phyloP scores from a whole-genome alignment of 2,329 filamentous ascomycete species.

The Epichloe gansuensis region DNA sequence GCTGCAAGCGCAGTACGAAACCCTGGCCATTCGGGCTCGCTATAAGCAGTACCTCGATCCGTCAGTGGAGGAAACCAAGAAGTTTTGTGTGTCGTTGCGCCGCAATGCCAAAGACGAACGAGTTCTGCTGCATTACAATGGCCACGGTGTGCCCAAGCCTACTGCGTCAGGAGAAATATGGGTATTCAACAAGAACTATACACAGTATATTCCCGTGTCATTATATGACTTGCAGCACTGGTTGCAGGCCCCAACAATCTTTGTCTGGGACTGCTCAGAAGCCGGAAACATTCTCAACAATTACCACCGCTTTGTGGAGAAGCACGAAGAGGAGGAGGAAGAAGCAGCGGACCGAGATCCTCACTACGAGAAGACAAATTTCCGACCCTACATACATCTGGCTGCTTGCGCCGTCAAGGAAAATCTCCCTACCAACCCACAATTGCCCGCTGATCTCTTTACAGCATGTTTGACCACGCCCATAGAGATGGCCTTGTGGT shows the following conservation, averaged over 20 bases:
- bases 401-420: constrained; percentile 86
- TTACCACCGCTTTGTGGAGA: constrained; percentile 87
- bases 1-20: constrained; percentile 93
- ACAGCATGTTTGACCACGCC: constrained; percentile 92
- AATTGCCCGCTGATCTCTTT: constrained; percentile 87
- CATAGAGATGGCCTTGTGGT: constrained; percentile 93
- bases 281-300: constrained; percentile 92
- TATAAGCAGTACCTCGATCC: constrained; percentile 97
- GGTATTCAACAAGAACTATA: constrained; percentile 99
- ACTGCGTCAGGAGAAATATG: constrained; percentile 94
- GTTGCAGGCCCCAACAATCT: constrained; percentile 90
- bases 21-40: constrained; percentile 82
- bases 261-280: constrained; percentile 96
- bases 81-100: constrained; percentile 81
- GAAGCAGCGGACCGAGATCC: constrained; percentile 67
- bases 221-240: constrained; percentile 90
- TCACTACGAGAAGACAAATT: constrained; percentile 66
- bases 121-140: constrained; percentile 97
- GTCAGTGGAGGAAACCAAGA: constrained; percentile 93
- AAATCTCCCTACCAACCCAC: constrained; percentile 86
- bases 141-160: constrained; percentile 90
- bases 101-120: constrained; percentile 92
- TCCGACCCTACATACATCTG: constrained; percentile 66
- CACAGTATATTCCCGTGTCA: constrained; percentile 94
- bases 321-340: constrained; percentile 80